Conservation (phyloP, 192 early-diverging fungal genomes). For the Coemansia sp. region DNA sequence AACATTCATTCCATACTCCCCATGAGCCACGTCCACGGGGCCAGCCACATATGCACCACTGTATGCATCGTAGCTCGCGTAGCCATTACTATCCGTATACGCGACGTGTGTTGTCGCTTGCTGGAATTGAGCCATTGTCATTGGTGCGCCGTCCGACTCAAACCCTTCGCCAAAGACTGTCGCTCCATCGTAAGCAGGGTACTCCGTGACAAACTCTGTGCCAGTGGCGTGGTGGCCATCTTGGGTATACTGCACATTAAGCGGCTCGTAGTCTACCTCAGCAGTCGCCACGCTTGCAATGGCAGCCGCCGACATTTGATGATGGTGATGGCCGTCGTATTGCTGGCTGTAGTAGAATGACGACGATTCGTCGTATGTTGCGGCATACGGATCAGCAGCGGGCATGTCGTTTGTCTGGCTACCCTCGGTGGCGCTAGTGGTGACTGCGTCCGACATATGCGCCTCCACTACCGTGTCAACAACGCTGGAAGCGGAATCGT, state of each 20-base stretch:
- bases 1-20: not conserved
- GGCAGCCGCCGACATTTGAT: not conserved
- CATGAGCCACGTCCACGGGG: not conserved
- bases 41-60: not conserved
- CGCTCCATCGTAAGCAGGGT: not conserved
- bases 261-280: constrained; percentile 11
- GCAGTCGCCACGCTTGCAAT: not conserved
- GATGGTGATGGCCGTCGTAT: not conserved
- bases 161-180: not conserved
- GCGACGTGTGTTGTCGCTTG: not conserved
- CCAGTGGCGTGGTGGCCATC: not conserved
- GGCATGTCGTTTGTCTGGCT: constrained; percentile 1
- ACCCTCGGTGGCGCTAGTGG: not conserved
- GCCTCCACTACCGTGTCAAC: constrained; percentile 6
- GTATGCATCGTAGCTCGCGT: constrained; percentile 7
- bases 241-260: constrained; percentile 17
- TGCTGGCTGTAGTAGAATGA: constrained; percentile 9
- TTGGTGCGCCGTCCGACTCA: not conserved
- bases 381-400: not conserved
- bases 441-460: not conserved
- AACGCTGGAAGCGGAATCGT: constrained; percentile 16
- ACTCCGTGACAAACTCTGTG: not conserved
- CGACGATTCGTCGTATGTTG: not conserved
- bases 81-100: not conserved
- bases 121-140: not conserved